Percentiles rank a stretch among this genome's conserved stretches.
These are phyloP conservation scores for Colletotrichum zoysiae DNA, from an alignment of 2,329 filamentous ascomycete species.

Conservation along the genomic window DNA sequence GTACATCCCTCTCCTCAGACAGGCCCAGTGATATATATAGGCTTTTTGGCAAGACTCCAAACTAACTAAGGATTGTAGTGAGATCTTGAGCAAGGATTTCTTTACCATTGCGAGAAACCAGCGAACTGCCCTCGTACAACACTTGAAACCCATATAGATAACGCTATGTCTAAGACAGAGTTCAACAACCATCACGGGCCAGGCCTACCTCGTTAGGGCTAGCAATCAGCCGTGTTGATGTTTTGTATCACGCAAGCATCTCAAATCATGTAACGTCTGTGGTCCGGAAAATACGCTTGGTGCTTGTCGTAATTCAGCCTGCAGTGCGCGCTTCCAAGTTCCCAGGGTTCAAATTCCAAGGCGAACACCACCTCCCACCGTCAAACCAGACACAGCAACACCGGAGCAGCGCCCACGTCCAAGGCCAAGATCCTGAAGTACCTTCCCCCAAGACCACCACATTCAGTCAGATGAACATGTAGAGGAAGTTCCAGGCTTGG, in stretches of 20 bases:
- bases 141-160: background rate
- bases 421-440: background rate
- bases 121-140: background rate
- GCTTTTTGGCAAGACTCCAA: background rate
- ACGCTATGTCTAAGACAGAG: background rate
- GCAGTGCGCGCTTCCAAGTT: background rate
- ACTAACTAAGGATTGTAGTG: background rate
- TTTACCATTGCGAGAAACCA: background rate
- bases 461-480: background rate
- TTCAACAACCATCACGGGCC: background rate
- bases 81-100: background rate
- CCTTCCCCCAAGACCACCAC: background rate
- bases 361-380: background rate
- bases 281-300: background rate
- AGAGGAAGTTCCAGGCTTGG: slow-evolving; percentile 53
- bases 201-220: background rate
- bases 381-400: background rate
- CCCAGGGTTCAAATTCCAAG: background rate
- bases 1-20: background rate
- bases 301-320: background rate
- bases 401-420: background rate
- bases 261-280: background rate
- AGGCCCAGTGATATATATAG: background rate
- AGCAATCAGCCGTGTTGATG: background rate
- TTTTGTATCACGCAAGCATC: background rate